Evolutionary conservation across 768 basidiomycete species (phyloP), one percentile per base, ranked within the genome.

Genomic region (Omphalotus guepiniiformis): DNA sequence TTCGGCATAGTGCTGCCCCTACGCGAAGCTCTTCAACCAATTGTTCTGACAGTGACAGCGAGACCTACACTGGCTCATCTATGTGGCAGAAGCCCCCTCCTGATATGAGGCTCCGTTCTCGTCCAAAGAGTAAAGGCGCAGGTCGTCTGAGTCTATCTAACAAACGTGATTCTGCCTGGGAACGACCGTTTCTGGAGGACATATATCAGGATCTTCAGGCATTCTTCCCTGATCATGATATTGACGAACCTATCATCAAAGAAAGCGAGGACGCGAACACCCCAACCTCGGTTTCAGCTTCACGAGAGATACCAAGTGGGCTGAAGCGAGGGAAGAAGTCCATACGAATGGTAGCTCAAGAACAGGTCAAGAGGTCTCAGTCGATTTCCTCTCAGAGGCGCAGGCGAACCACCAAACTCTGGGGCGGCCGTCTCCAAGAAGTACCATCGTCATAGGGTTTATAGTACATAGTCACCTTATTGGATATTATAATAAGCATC

Each of bases 201-300:
- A 84, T 96, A 27, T 85, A 88, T 59, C 79, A 89, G 29, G 73
- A 86, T 47, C 71, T 97, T 13, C 82, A 91, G 49, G 77, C 78
- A 30, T 95, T 85, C 67, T 97, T 97, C 72, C 93, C 93, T 13
- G 76, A 83, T 47, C 86, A 91, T 60, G 83, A 95, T 58, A 78
- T 96, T 42, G 92, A 96, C 60, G 82, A 87, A 57, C 85, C 88
- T 1, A 77, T 95, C 51, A 79, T 88, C 43, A 79, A 87, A 48
- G 71, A 76, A 23, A 67, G 68, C 71, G 23, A 73, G 69, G 27
- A 70, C 48, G 18, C 56, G 44, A 50, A 62, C 23, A 39, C 13
- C 30, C 11, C 39, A 19, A 8, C 13, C 5, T 27, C 15, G 26
- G 8, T 19, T 22, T 8, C 5, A 27, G 27, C 16, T 36, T 19